Evolutionary conservation across 1,284 basidiomycete species (phyloP).

Genomic region (Neolentinus lepideus): DNA sequence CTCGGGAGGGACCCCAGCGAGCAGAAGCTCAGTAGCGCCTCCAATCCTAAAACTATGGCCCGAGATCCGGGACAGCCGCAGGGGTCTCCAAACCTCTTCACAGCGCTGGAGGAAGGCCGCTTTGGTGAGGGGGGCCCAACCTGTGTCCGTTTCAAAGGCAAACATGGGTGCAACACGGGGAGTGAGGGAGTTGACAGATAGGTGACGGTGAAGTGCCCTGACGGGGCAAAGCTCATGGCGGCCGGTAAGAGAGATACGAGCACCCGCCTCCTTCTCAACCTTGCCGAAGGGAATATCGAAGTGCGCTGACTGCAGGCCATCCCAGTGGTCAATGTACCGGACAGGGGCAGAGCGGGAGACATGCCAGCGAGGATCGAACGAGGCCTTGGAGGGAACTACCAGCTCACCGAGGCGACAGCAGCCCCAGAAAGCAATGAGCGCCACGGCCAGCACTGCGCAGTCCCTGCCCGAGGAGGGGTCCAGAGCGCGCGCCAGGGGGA

Average conservation of each 20-base stretch:
- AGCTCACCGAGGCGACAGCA: not conserved
- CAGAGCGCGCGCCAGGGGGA: constrained; percentile 1
- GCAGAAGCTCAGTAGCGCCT: too few species aligned
- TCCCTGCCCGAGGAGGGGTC: not conserved
- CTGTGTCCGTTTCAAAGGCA: not conserved
- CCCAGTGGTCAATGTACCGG: not conserved
- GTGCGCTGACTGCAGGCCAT: not conserved
- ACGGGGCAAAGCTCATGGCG: not conserved
- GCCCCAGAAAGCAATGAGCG: constrained; percentile 18
- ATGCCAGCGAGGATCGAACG: not conserved
- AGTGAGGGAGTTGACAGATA: too few species aligned
- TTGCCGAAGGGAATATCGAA: not conserved
- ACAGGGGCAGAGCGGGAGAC: not conserved
- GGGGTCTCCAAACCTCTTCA: not conserved
- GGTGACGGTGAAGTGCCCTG: not conserved
- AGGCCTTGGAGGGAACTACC: not conserved
- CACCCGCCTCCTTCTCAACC: not conserved
- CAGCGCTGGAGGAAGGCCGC: not conserved
- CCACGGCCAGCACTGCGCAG: constrained; percentile 7
- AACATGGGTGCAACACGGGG: not conserved
- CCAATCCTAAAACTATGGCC: constrained; percentile 19
- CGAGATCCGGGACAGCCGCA: constrained; percentile 3
- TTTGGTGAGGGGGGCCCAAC: not conserved
- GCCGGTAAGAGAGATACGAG: not conserved
- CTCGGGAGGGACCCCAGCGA: constrained; percentile 13